Conservation (phyloP, 768 basidiomycete species). For the Macrocybe gigantea region DNA sequence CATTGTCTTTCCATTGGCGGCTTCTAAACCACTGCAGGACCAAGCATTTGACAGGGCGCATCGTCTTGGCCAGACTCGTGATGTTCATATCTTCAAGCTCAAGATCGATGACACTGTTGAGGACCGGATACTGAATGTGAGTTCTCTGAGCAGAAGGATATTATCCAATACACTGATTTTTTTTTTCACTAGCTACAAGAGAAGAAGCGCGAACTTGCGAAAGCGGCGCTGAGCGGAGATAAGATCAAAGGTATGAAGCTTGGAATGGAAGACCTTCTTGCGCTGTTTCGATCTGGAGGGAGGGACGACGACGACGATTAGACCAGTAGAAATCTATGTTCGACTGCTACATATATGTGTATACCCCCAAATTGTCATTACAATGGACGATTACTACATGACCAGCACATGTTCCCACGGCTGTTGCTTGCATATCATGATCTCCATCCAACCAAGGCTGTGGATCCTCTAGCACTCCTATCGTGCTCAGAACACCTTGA, state of each 20-base stretch:
- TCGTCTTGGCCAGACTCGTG: conserved; percentile 81
- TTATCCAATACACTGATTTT: background rate
- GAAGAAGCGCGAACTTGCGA: conserved; percentile 81
- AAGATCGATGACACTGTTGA: conserved; percentile 86
- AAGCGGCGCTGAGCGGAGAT: conserved; percentile 82
- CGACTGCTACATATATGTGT: background rate
- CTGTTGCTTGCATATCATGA: conserved; percentile 4
- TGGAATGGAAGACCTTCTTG: conserved; percentile 80
- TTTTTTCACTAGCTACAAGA: conserved; percentile 63
- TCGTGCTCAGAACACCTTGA: conserved; percentile 1
- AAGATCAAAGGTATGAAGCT: conserved; percentile 83
- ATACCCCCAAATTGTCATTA: background rate
- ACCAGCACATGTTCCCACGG: conserved; percentile 16
- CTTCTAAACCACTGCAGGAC: conserved; percentile 38
- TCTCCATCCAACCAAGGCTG: conserved; percentile 6
- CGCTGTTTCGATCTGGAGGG: conserved; percentile 60
- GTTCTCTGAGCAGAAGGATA: conserved; percentile 4
- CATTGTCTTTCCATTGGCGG: background rate
- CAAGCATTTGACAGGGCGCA: conserved; percentile 94
- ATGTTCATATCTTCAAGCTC: conserved; percentile 87
- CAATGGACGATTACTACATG: background rate
- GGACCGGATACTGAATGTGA: conserved; percentile 72
- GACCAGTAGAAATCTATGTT: too few species aligned
- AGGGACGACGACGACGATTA: conserved; percentile 49
- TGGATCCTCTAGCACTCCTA: conserved; percentile 10